Evolutionary conservation across 768 basidiomycete genomes (phyloP).

Genomic region (Auricularia sp.): DNA sequence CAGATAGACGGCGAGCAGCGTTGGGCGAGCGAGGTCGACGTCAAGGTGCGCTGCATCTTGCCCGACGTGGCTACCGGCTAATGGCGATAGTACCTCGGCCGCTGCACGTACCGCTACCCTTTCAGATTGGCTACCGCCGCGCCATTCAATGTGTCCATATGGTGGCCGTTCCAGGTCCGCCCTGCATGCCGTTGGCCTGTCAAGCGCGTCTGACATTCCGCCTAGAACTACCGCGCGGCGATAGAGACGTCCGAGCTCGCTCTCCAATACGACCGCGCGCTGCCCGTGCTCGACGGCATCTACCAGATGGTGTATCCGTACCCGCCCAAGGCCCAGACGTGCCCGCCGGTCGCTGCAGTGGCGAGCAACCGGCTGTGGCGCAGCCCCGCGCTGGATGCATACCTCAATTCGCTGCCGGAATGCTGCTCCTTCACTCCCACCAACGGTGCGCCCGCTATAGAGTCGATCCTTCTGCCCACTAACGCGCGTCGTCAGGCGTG

Average conservation of each 20-base stretch:
- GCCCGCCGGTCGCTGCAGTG: not conserved
- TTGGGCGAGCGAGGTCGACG: not conserved
- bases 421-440: not conserved
- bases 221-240: not conserved
- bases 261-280: not conserved
- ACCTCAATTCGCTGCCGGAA: not conserved
- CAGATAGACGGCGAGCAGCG: not conserved
- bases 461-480: not conserved
- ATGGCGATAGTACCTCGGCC: not conserved
- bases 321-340: not conserved
- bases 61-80: not conserved
- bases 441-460: not conserved
- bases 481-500: not conserved
- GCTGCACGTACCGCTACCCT: not conserved
- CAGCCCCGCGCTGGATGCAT: not conserved
- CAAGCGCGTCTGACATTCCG: too few relatives aligned
- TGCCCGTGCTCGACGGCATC: not conserved
- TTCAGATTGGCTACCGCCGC: not conserved
- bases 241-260: not conserved
- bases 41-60: not conserved
- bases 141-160: not conserved
- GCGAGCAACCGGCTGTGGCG: not conserved
- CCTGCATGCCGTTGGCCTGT: not conserved
- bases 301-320: not conserved
- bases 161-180: slow-evolving; percentile 1